A percentile compares a stretch with the other conserved stretches of the same genome.
Conservation (phyloP, 305 asterid species). For the Fraxinus xanthoxyloides region DNA sequence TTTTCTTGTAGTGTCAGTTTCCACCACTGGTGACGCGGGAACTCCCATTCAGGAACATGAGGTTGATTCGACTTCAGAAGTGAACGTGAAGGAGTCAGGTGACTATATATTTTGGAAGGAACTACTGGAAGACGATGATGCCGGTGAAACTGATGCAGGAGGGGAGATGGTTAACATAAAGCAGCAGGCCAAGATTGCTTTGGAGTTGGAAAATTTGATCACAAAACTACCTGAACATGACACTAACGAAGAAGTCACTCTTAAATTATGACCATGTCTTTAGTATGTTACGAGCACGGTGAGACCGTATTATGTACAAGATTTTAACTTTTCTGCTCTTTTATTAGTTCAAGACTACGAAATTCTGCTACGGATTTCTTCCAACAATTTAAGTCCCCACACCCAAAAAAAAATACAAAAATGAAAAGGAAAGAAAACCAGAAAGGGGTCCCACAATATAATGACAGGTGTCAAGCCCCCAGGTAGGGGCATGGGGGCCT, state of each 20-base stretch:
- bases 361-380: background rate
- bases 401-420: background rate
- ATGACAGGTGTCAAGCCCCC: constrained; percentile 28
- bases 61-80: background rate
- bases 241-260: background rate
- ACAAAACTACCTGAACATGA: constrained; percentile 3
- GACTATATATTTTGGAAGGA: constrained; percentile 25
- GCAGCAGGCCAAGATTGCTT: constrained; percentile 14
- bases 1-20: background rate
- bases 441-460: background rate
- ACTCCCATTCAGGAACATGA: background rate
- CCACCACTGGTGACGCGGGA: background rate
- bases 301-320: background rate
- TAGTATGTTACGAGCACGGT: background rate
- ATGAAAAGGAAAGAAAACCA: background rate
- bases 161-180: constrained; percentile 11
- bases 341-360: background rate
- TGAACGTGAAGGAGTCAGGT: background rate
- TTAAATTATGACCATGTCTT: background rate
- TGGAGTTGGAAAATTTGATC: constrained; percentile 24
- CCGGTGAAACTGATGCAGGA: constrained; percentile 7
- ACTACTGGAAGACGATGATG: constrained; percentile 20
- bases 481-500: background rate
- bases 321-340: background rate
- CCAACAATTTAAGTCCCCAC: background rate